phyloP scores from a whole-genome alignment of 305 asterid species.

The Fraxinus dipetala region DNA sequence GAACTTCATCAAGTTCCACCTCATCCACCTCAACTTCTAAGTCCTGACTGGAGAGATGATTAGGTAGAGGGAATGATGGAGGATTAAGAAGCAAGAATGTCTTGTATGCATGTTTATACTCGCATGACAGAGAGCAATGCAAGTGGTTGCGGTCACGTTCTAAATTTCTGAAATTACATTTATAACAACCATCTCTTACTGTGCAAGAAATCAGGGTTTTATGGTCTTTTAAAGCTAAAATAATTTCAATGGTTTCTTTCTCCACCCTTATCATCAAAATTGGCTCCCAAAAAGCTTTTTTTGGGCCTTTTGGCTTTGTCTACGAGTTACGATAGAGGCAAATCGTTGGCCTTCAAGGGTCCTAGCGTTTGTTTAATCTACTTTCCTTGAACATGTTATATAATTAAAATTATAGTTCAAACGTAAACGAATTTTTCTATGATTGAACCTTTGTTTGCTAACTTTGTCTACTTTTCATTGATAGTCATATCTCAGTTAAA shows the following conservation, averaged over 20 bases:
- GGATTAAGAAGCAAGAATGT: background rate
- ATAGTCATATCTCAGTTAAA: conserved; percentile 6
- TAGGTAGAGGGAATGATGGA: background rate
- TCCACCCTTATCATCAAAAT: background rate
- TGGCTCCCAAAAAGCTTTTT: background rate
- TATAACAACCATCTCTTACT: background rate
- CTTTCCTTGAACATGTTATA: background rate
- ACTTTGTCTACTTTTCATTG: conserved; percentile 6
- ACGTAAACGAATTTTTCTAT: background rate
- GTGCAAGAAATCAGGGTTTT: background rate
- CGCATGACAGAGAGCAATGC: background rate
- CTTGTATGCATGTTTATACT: background rate
- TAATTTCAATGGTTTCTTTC: background rate
- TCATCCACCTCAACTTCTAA: background rate
- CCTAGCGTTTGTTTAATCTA: background rate
- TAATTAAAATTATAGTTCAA: conserved; percentile 1
- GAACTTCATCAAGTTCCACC: background rate
- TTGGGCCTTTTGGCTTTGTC: background rate
- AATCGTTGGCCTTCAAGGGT: background rate
- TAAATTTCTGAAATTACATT: background rate
- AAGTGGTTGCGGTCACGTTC: background rate
- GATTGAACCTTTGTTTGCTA: conserved; percentile 1
- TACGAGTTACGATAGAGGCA: background rate
- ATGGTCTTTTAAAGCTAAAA: background rate
- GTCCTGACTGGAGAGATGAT: background rate